Conservation (phyloP, 768 basidiomycete species). For the Suillus fuscotomentosus region DNA sequence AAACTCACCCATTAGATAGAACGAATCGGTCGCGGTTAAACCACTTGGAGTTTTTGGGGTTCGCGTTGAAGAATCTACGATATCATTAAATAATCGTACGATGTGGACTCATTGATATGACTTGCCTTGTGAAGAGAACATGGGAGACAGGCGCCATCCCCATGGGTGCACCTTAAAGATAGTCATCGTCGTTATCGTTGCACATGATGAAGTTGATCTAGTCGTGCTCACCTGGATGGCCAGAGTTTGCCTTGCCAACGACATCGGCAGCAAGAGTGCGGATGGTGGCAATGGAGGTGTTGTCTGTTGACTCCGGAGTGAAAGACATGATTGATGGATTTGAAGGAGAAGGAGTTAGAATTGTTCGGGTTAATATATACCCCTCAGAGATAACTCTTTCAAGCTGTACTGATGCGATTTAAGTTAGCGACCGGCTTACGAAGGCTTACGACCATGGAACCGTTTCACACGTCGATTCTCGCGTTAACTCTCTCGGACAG, state of each 20-base stretch:
- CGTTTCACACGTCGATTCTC: slow-evolving; percentile 6
- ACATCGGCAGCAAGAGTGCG: slow-evolving; percentile 75
- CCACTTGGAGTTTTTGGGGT: slow-evolving; percentile 89
- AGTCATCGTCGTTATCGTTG: slow-evolving; percentile 3
- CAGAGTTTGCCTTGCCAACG: slow-evolving; percentile 88
- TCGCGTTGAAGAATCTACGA: slow-evolving; percentile 78
- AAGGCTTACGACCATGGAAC: slow-evolving; percentile 16
- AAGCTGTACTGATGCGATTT: not conserved
- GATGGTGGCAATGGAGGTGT: slow-evolving; percentile 66
- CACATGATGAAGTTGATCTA: not conserved
- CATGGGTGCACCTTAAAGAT: slow-evolving; percentile 78
- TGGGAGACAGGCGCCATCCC: slow-evolving; percentile 87
- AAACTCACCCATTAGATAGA: slow-evolving; percentile 87
- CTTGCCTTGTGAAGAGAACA: slow-evolving; percentile 73
- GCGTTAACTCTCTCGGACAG: slow-evolving; percentile 6
- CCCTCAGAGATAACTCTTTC: not conserved
- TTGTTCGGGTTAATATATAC: slow-evolving; percentile 7
- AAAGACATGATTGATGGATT: slow-evolving; percentile 39
- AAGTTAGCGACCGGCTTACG: slow-evolving; percentile 2
- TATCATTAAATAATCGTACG: slow-evolving; percentile 2
- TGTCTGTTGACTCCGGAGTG: slow-evolving; percentile 42
- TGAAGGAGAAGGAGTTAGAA: slow-evolving; percentile 11
- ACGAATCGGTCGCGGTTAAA: slow-evolving; percentile 97
- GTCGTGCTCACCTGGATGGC: slow-evolving; percentile 70
- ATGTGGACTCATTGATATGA: not conserved